Evolutionary conservation across 2,329 filamentous ascomycete species (phyloP).

Genomic region (Diplodia sapinea): DNA sequence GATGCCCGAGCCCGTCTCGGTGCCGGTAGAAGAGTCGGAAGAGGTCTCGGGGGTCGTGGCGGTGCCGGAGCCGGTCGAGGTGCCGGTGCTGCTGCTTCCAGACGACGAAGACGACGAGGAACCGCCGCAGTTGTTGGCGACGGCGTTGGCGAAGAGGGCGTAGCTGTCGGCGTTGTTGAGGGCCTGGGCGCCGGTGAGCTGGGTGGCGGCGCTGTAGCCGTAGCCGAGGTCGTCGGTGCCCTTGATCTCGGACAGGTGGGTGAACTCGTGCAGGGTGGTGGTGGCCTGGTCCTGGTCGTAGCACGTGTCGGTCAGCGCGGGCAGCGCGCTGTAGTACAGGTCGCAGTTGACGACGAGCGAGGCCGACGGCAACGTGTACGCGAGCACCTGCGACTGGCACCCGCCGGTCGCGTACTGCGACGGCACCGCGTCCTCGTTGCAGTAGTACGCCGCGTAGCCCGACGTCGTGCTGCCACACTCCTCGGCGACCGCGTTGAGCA

Average conservation of each 20-base stretch:
- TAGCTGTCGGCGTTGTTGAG: constrained; percentile 65
- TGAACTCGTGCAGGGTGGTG: constrained; percentile 69
- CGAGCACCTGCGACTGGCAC: constrained; percentile 61
- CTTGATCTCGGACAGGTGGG: constrained; percentile 63
- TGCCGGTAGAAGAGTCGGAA: not conserved
- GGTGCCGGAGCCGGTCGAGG: not conserved
- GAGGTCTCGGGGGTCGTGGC: not conserved
- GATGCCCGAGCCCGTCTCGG: not conserved
- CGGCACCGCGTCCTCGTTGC: constrained; percentile 59
- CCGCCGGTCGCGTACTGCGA: constrained; percentile 39
- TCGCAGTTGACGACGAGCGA: constrained; percentile 68
- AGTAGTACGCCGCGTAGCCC: constrained; percentile 59
- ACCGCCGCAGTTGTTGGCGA: constrained; percentile 2
- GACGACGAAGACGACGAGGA: not conserved
- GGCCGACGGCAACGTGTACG: constrained; percentile 63
- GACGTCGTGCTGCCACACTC: constrained; percentile 62
- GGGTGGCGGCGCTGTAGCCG: constrained; percentile 50
- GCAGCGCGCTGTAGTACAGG: constrained; percentile 63
- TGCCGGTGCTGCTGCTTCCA: not conserved
- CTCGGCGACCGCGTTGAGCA: constrained; percentile 59
- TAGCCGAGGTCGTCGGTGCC: constrained; percentile 66
- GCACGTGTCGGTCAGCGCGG: constrained; percentile 58
- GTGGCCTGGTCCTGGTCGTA: constrained; percentile 70
- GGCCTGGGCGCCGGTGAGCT: constrained; percentile 13
- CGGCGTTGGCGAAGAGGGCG: constrained; percentile 48